A percentile compares a stretch with the other conserved stretches of the same genome.
Conservation (phyloP, 139 green algal species). For the Tetraselmis chui region DNA sequence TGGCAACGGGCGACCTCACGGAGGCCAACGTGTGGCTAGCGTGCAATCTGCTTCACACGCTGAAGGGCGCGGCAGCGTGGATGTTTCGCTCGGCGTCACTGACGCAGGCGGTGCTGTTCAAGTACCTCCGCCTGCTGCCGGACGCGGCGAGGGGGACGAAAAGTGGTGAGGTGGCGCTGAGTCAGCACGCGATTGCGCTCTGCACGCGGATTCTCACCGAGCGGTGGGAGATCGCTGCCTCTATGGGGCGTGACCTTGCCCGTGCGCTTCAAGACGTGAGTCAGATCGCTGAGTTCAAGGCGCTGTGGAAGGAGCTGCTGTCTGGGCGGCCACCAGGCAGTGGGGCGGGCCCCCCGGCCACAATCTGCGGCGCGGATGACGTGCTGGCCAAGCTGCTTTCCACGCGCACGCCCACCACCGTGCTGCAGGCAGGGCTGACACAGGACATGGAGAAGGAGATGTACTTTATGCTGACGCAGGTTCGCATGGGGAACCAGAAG, state of each 20-base stretch:
- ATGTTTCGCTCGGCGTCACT: not conserved
- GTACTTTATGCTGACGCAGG: slow-evolving; percentile 1
- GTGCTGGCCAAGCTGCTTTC: not conserved
- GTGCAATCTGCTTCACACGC: not conserved
- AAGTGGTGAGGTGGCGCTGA: not conserved
- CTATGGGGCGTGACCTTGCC: not conserved
- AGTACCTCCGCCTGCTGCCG: not conserved
- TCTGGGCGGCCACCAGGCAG: not conserved
- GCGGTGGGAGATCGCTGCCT: not conserved
- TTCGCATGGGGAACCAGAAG: slow-evolving; percentile 22
- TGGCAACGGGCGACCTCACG: not conserved
- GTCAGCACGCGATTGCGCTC: not conserved
- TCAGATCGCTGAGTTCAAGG: not conserved
- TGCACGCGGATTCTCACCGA: not conserved
- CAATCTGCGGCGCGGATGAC: not conserved
- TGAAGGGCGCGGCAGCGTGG: not conserved
- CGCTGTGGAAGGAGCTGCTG: not conserved
- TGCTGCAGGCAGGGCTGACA: not conserved
- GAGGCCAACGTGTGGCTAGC: slow-evolving; percentile 2
- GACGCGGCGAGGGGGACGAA: not conserved
- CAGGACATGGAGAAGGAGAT: slow-evolving; percentile 1
- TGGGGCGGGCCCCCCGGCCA: not conserved
- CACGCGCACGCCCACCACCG: not conserved
- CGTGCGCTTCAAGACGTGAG: not conserved
- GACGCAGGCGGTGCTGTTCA: not conserved